Evolutionary conservation across 2,329 filamentous ascomycete genomes (phyloP).

Genomic region (Aspergillus vadensis): DNA sequence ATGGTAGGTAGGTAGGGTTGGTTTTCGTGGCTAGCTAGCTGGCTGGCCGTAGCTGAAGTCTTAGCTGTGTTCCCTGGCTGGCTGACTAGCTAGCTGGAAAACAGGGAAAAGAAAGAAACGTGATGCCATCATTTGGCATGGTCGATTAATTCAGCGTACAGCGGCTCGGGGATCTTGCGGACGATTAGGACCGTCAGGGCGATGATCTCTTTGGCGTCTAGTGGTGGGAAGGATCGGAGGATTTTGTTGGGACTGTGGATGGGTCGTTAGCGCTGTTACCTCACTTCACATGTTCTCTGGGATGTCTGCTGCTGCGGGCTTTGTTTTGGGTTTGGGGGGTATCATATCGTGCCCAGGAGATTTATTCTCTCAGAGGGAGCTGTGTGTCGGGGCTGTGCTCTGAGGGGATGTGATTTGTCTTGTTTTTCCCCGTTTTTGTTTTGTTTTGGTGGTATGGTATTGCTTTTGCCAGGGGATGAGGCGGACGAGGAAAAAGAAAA

Average conservation of each 20-base stretch:
- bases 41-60: background rate
- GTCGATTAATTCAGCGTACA: constrained; percentile 85
- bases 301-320: background rate
- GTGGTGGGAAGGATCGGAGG: constrained; percentile 79
- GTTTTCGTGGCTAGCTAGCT: background rate
- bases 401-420: background rate
- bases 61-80: background rate
- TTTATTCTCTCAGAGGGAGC: background rate
- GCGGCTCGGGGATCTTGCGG: constrained; percentile 83
- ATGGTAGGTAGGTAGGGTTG: background rate
- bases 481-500: background rate
- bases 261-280: constrained; percentile 8
- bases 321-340: background rate
- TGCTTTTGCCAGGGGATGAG: background rate
- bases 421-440: constrained; percentile 2
- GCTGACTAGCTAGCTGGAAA: background rate
- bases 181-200: constrained; percentile 82
- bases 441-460: background rate
- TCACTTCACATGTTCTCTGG: too few species aligned
- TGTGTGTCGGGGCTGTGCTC: background rate
- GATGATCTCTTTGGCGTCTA: constrained; percentile 83
- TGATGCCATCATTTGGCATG: constrained; percentile 63
- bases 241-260: constrained; percentile 79
- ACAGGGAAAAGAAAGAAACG: background rate
- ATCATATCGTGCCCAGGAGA: background rate